phyloP scores from a whole-genome alignment of 345 rosid genomes.

The Geranium rotundifolium region DNA sequence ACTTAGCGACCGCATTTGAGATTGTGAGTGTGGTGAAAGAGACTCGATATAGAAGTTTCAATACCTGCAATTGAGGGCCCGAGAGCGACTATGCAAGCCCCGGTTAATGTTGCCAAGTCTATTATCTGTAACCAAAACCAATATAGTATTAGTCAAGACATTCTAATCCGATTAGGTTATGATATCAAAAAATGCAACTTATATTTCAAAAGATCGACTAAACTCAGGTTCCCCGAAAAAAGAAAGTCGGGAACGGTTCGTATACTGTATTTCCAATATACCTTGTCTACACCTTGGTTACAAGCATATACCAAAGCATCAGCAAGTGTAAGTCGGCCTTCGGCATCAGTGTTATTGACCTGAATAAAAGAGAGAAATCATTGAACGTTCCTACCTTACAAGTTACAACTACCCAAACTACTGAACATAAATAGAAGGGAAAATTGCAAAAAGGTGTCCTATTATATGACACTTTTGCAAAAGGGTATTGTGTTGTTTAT shows the following conservation, averaged over 20 bases:
- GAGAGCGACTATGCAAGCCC: constrained; percentile 83
- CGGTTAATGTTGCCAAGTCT: constrained; percentile 88
- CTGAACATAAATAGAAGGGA: too few relatives aligned
- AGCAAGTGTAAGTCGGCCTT: constrained; percentile 94
- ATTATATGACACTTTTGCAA: too few relatives aligned
- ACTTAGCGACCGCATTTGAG: not conserved
- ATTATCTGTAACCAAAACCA: constrained; percentile 34
- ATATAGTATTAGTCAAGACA: not conserved
- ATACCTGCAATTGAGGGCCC: constrained; percentile 92
- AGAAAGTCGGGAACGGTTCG: too few relatives aligned
- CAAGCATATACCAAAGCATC: constrained; percentile 94
- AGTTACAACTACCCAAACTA: too few relatives aligned
- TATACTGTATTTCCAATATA: constrained; percentile 9
- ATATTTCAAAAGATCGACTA: too few relatives aligned
- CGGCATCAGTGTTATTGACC: constrained; percentile 99
- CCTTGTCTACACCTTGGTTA: constrained; percentile 92
- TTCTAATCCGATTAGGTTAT: not conserved
- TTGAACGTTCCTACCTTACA: not conserved
- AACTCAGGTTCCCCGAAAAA: too few relatives aligned
- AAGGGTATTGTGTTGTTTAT: too few relatives aligned
- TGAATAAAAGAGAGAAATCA: constrained; percentile 5
- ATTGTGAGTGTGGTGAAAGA: too few relatives aligned
- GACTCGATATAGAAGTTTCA: too few relatives aligned
- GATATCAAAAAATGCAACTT: not conserved
- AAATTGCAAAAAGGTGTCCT: too few relatives aligned